Evolutionary conservation across 2,329 filamentous ascomycete genomes (phyloP), one percentile per base, ranked within the genome.

Genomic region (Penicillium sclerotigenum): DNA sequence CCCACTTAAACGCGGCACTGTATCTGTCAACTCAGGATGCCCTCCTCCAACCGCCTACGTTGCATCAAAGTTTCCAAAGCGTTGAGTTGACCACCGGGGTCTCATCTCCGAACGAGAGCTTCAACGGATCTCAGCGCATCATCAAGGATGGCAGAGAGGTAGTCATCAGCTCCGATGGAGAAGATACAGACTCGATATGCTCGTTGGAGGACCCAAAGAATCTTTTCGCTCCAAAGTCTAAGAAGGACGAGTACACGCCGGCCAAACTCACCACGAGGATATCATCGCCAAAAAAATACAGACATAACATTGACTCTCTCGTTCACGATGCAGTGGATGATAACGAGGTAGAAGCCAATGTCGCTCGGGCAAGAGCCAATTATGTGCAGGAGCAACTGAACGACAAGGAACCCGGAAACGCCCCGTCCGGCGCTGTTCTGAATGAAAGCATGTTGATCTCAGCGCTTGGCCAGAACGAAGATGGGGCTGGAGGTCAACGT

Each of bases 141-240:
- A 75, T 87, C 53, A 88, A 77, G 56, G 75, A 81, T 63, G 83
- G 83, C 3, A 69, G 79, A 51, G 72, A 79, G 53, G 69, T 80
- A 3, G 77, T 92, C 38, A 80, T 80, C 43, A 86, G 83, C 52
- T 91, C 89, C 0, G 89, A 92, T 65, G 87, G 88, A 10, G 87
- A 89, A n/a, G 82, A 82, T 18, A 81, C 80, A 28, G 80, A 83
- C 47, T 87, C 87, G 0, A 77, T 82, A 56, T 77, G 74, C 49
- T 81, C 79, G 1, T 66, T 84, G 20, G 80, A 81, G 56, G 79
- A 81, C 28, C 77, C 87, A 14, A 79, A 36, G 5, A 38, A 38
- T 8, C 38, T 64, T 1, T 60, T 65, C 31, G 43, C 57, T 20
- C 74, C 79, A 16, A 83, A 26, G 16, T 47, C 41, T 16, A 59